A percentile compares a stretch with the other conserved stretches of the same genome.
phyloP scores from a whole-genome alignment of 108 stramenopile species.

The Cyclotella cryptica region DNA sequence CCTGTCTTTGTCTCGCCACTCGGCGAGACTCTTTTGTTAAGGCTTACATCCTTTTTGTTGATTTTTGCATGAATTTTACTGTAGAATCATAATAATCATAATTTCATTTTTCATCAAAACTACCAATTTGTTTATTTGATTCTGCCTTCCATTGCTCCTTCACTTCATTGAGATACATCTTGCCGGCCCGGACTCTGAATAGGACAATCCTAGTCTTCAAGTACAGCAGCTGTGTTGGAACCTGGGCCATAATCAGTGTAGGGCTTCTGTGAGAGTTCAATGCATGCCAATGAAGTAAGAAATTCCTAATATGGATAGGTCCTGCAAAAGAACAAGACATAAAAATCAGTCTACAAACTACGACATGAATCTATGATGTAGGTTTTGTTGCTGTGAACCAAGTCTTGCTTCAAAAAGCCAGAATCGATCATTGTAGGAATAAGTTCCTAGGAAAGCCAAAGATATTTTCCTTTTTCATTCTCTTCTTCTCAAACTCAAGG shows the following conservation, averaged over 20 bases:
- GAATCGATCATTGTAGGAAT: constrained; percentile 46
- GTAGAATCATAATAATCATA: too few species aligned
- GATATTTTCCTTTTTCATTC: constrained; percentile 52
- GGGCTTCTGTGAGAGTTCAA: constrained; percentile 3
- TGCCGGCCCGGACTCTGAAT: too few species aligned
- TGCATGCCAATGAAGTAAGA: neutral
- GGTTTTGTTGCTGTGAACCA: constrained; percentile 36
- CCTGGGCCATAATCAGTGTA: constrained; percentile 51
- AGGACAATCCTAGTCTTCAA: constrained; percentile 23
- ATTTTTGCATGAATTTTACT: too few species aligned
- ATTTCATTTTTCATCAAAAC: too few species aligned
- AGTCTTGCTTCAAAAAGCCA: constrained; percentile 49
- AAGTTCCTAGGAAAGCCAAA: constrained; percentile 59
- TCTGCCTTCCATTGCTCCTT: too few species aligned
- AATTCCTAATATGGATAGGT: neutral
- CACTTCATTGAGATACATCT: too few species aligned
- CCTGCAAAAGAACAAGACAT: constrained; percentile 13
- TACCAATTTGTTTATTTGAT: too few species aligned
- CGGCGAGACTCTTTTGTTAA: too few species aligned
- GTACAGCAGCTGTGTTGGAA: constrained; percentile 42
- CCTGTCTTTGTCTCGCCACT: too few species aligned
- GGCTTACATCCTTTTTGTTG: too few species aligned
- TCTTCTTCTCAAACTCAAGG: constrained; percentile 26
- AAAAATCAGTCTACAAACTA: neutral
- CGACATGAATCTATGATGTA: constrained; percentile 9